phyloP scores from a whole-genome alignment of 192 early-diverging fungal species.

The Coemansia sp. region DNA sequence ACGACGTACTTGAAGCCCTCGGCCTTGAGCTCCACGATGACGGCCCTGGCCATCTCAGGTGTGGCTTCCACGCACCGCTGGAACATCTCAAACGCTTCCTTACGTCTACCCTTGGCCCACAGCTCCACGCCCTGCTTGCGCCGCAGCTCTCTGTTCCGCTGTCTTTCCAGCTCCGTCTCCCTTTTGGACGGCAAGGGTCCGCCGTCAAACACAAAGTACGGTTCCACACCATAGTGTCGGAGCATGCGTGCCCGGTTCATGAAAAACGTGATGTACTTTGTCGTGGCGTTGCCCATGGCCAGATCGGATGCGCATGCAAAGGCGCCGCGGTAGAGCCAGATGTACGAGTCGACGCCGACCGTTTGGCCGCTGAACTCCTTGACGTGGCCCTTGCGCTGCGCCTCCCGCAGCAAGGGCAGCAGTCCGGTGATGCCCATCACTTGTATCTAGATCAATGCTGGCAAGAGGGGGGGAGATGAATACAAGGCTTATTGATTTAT shows the following conservation, averaged over 20 bases:
- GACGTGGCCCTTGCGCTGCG: constrained; percentile 68
- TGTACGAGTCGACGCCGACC: constrained; percentile 90
- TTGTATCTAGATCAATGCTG: no score
- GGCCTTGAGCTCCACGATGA: constrained; percentile 67
- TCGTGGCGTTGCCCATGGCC: constrained; percentile 64
- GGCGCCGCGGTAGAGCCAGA: constrained; percentile 92
- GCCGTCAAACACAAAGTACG: constrained; percentile 95
- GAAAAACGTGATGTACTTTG: constrained; percentile 82
- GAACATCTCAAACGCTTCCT: constrained; percentile 72
- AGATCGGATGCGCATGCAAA: constrained; percentile 84
- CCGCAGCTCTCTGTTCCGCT: constrained; percentile 56
- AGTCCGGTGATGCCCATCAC: constrained; percentile 90
- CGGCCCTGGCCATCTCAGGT: constrained; percentile 72
- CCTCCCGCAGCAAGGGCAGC: constrained; percentile 74
- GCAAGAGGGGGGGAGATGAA: no score
- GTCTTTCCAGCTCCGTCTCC: constrained; percentile 68
- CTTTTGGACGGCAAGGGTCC: constrained; percentile 82
- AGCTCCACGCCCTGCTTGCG: constrained; percentile 58
- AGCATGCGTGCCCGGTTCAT: constrained; percentile 76
- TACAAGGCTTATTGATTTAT: no score
- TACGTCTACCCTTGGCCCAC: constrained; percentile 56
- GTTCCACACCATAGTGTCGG: constrained; percentile 66
- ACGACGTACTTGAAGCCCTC: constrained; percentile 75
- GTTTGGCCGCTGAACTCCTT: constrained; percentile 67
- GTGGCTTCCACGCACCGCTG: constrained; percentile 79